A percentile compares a stretch with the other conserved stretches of the same genome.
phyloP scores from a whole-genome alignment of 2,329 filamentous ascomycete genomes.

The Venturia aucupariae region DNA sequence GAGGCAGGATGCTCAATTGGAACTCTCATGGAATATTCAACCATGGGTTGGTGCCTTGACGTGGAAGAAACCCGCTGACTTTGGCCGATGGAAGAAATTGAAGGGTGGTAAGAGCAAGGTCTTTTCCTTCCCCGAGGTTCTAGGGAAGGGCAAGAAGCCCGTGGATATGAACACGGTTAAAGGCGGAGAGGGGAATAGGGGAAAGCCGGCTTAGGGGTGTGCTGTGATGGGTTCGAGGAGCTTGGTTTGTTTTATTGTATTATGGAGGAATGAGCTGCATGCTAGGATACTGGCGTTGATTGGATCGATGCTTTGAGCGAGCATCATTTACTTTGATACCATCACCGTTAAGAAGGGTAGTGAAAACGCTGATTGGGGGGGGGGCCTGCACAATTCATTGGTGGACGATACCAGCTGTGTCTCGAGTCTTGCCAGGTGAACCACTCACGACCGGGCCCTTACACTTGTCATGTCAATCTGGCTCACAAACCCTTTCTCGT shows the following conservation, averaged over 20 bases:
- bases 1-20: slow-evolving; percentile 63
- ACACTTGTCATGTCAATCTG: not conserved
- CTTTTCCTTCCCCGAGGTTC: slow-evolving; percentile 50
- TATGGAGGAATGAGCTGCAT: not conserved
- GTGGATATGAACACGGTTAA: slow-evolving; percentile 39
- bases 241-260: not conserved
- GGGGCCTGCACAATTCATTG: no score
- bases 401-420: not conserved
- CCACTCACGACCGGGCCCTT: not conserved
- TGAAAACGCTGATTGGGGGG: no score
- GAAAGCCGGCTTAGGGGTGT: slow-evolving; percentile 28
- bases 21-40: slow-evolving; percentile 92
- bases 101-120: slow-evolving; percentile 53
- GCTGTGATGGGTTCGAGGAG: not conserved
- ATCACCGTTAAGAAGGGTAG: not conserved
- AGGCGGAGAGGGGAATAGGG: slow-evolving; percentile 38
- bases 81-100: slow-evolving; percentile 56
- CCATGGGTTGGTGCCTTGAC: slow-evolving; percentile 86
- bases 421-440: not conserved
- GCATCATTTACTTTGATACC: not conserved
- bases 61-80: slow-evolving; percentile 51
- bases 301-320: not conserved
- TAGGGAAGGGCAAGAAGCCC: slow-evolving; percentile 26
- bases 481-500: not conserved
- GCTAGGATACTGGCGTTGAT: not conserved